Evolutionary conservation across 2,329 filamentous ascomycete species (phyloP).

Genomic region (Sphaerulina populicola): DNA sequence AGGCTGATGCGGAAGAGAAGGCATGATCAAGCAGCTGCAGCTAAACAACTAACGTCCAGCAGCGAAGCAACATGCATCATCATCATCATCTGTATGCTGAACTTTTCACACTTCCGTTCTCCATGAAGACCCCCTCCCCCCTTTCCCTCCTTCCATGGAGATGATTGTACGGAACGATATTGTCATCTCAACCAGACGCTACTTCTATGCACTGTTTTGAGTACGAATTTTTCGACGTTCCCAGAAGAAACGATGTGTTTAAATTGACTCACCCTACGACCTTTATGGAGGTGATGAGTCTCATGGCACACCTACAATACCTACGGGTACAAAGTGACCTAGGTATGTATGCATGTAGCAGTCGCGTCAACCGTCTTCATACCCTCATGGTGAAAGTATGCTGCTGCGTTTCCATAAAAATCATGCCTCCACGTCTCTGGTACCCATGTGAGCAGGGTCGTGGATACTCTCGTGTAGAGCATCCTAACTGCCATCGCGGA

Average conservation of each 20-base stretch:
- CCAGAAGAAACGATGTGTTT: slow-evolving; percentile 15
- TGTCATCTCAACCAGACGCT: slow-evolving; percentile 14
- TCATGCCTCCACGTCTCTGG: slow-evolving; percentile 11
- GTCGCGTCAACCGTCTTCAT: too few relatives aligned
- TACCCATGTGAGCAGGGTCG: not conserved
- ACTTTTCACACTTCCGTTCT: not conserved
- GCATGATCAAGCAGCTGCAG: not conserved
- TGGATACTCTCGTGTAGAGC: slow-evolving; percentile 4
- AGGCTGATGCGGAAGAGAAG: slow-evolving; percentile 2
- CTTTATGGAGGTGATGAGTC: slow-evolving; percentile 11
- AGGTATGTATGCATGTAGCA: too few relatives aligned
- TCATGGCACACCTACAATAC: slow-evolving; percentile 17
- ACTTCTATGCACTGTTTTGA: slow-evolving; percentile 8
- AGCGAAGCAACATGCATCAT: too few relatives aligned
- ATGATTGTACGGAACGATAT: slow-evolving; percentile 12
- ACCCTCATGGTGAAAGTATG: not conserved
- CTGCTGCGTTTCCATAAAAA: not conserved
- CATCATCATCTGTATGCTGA: too few relatives aligned
- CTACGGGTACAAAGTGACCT: not conserved
- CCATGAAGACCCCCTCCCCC: not conserved
- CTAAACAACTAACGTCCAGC: too few relatives aligned
- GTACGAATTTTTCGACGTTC: slow-evolving; percentile 17
- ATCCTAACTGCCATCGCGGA: slow-evolving; percentile 9
- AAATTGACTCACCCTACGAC: slow-evolving; percentile 18
- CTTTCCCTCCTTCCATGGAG: not conserved